Evolutionary conservation across 2,329 filamentous ascomycete genomes (phyloP).

Genomic region (Ophiostoma sp.): DNA sequence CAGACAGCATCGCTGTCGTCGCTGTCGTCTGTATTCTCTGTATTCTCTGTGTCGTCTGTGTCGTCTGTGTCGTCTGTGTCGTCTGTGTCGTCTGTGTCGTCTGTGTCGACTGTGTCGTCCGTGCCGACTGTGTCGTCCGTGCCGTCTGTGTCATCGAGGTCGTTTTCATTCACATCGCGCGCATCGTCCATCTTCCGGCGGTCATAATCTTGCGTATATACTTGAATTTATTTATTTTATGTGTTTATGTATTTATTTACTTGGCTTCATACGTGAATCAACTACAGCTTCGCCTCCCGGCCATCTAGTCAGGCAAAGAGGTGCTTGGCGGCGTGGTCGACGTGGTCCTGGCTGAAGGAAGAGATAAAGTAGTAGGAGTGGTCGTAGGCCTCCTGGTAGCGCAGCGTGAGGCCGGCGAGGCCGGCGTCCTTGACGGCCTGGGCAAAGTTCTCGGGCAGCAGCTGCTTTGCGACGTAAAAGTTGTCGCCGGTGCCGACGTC

Average conservation of each 20-base stretch:
- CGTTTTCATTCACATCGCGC: background rate
- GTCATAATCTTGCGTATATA: background rate
- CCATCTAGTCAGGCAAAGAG: slow-evolving; percentile 36
- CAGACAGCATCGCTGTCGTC: background rate
- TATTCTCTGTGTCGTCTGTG: background rate
- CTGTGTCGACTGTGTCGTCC: slow-evolving; percentile 1
- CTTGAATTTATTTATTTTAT: background rate
- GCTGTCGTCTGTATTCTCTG: background rate
- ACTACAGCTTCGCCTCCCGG: background rate
- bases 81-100: no score
- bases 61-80: background rate
- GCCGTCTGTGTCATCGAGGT: background rate
- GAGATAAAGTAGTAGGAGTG: slow-evolving; percentile 98
- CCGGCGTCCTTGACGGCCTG: slow-evolving; percentile 71
- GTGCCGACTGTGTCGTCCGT: background rate
- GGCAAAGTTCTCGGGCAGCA: slow-evolving; percentile 89
- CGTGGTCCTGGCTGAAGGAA: slow-evolving; percentile 81
- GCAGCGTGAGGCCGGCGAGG: slow-evolving; percentile 64
- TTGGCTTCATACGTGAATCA: background rate
- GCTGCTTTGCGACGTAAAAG: slow-evolving; percentile 91
- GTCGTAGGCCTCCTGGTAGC: slow-evolving; percentile 89
- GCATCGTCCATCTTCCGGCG: slow-evolving; percentile 16
- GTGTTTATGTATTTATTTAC: background rate
- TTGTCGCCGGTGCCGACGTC: slow-evolving; percentile 93
- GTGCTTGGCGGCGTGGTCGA: slow-evolving; percentile 86